Conservation (phyloP, 768 basidiomycete genomes). For the Neoboletus brunneissimus region DNA sequence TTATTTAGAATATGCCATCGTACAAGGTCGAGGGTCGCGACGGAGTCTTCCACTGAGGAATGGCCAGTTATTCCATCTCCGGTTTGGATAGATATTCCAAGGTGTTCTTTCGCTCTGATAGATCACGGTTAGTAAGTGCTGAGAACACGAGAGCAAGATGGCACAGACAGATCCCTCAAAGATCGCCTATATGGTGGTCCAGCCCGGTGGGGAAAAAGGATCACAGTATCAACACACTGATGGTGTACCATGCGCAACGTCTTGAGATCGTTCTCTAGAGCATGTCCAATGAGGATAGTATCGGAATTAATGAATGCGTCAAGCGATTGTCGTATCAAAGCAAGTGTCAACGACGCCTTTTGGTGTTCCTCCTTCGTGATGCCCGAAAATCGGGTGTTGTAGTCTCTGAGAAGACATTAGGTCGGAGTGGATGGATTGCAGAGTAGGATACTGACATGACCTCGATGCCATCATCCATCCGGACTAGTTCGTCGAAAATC, state of each 20-base stretch:
- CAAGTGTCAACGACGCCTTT: constrained; percentile 64
- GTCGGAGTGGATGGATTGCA: not conserved
- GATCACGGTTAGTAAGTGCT: constrained; percentile 7
- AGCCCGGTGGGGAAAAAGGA: constrained; percentile 81
- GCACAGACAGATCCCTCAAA: constrained; percentile 72
- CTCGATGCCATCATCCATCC: constrained; percentile 77
- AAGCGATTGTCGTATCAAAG: constrained; percentile 63
- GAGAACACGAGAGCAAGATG: not conserved
- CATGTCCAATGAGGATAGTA: constrained; percentile 89
- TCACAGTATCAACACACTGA: constrained; percentile 81
- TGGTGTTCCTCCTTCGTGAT: constrained; percentile 58
- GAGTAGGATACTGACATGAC: constrained; percentile 54
- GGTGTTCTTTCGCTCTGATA: constrained; percentile 72
- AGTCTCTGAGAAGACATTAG: constrained; percentile 56
- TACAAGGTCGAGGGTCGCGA: constrained; percentile 85
- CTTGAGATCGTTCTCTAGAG: constrained; percentile 91
- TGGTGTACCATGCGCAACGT: constrained; percentile 86
- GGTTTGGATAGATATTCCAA: constrained; percentile 79
- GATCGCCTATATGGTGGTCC: constrained; percentile 78
- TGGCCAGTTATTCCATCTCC: constrained; percentile 77
- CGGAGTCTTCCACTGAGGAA: constrained; percentile 87
- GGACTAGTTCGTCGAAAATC: constrained; percentile 80
- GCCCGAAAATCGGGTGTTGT: constrained; percentile 89
- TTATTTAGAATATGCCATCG: constrained; percentile 76
- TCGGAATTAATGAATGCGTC: constrained; percentile 69